Evolutionary conservation across 495 filamentous ascomycete genomes (phyloP).

Genomic region (Trypethelium eluteriae): DNA sequence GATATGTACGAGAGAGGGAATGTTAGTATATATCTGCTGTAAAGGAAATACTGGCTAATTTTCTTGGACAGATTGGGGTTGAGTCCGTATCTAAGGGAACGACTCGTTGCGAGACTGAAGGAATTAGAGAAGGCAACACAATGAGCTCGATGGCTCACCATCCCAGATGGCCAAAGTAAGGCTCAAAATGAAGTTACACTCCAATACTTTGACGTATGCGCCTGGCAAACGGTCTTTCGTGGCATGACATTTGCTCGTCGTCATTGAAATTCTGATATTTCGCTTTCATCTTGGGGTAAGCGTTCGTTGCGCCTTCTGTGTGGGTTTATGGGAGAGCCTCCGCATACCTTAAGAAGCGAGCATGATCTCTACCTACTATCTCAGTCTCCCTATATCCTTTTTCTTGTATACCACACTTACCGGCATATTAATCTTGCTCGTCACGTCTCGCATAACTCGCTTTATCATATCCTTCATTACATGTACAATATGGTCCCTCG

Average conservation of each 20-base stretch:
- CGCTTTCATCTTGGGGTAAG: background rate
- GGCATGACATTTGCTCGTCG: too few species aligned
- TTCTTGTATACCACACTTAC: background rate
- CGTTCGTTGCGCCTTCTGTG: too few species aligned
- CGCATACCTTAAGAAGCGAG: too few species aligned
- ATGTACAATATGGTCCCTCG: background rate
- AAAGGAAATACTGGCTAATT: background rate
- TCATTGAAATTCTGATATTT: background rate
- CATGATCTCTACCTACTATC: too few species aligned
- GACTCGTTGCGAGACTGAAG: constrained; percentile 44
- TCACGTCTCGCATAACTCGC: background rate
- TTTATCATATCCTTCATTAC: background rate
- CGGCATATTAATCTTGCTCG: background rate
- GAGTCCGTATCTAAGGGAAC: constrained; percentile 51
- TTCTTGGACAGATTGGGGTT: constrained; percentile 39
- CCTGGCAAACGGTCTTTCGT: too few species aligned
- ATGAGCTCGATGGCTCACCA: background rate
- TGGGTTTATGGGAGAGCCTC: too few species aligned
- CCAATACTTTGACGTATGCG: background rate
- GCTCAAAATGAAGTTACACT: background rate
- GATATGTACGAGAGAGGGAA: constrained; percentile 59
- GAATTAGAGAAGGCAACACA: constrained; percentile 18
- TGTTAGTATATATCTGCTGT: constrained; percentile 48
- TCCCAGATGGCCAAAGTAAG: background rate
- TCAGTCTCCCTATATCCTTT: background rate